Base-by-base conservation (phyloP, 345 rosid species). In the Iberis pinnata region DNA sequence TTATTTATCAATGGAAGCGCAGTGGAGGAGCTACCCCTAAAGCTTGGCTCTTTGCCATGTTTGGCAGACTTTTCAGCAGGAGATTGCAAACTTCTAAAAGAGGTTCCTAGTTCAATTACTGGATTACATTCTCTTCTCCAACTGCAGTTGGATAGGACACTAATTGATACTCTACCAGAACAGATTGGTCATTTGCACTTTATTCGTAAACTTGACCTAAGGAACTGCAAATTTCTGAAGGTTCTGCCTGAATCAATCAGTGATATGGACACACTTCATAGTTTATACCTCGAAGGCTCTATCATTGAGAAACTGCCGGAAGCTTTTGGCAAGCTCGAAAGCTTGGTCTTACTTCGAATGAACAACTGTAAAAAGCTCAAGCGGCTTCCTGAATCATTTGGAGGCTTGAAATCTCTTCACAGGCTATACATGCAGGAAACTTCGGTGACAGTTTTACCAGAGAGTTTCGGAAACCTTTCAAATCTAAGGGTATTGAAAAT, bases 391-490 rank as follows among this genome's bases (percentile, higher is more conserved):
- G 8, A 54, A 0, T 55, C 72, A 18, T 60, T 61, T 41, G 67
- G 68, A 40, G 19, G 41, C 48, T 61, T 68, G 53, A 68, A 54
- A 19, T 55, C 68, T 20, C 68, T 68, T 33, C 35, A 19, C 27
- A 27, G 1, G 18, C 35, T 68, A 18, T 11, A 0, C 43, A 61
- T 61, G 68, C 0, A 54, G 16, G 58, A 61, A 42, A 24, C 63
- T 18, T 18, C 2, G 18, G 58, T 61, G 4, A 4, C 0, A 32
- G 39, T 53, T 35, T 1, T 68, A 48, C 72, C 72, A 20, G 53
- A 61, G 26, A 68, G 41, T 40, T 61, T 68, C 4, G 72, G 72
- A 35, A 68, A 56, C 18, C 72, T 61, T 7, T 47, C 72, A 17
- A 55, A 68, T 0, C n/a, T 68, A 48, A 55, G 2, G 46, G 53